phyloP scores from a whole-genome alignment of 192 early-diverging fungal species.

The Gaertneriomyces sp. region DNA sequence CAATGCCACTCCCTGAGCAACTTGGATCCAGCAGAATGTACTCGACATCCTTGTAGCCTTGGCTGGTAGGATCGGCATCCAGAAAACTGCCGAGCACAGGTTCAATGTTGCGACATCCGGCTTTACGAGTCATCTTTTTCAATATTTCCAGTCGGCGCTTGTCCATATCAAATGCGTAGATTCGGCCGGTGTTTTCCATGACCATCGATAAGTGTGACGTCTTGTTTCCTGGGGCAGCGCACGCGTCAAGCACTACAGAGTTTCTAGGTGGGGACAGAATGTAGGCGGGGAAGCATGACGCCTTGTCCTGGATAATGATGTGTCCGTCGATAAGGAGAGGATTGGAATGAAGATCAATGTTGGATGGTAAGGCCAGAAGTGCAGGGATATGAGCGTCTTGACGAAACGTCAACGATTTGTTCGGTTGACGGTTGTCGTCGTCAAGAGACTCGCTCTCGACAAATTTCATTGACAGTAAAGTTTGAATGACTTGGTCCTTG shows the following conservation, averaged over 20 bases:
- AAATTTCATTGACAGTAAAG: conserved; percentile 2
- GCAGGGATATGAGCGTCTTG: conserved; percentile 77
- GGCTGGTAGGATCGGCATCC: conserved; percentile 61
- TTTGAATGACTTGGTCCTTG: conserved; percentile 63
- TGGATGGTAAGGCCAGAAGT: conserved; percentile 79
- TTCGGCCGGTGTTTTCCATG: conserved; percentile 80
- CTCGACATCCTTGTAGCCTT: conserved; percentile 59
- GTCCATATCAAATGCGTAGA: conserved; percentile 92
- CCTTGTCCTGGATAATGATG: conserved; percentile 93
- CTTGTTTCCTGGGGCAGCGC: conserved; percentile 93
- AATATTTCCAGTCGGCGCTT: conserved; percentile 67
- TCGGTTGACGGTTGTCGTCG: too few relatives aligned
- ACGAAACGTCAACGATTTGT: conserved; percentile 11
- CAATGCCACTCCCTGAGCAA: conserved; percentile 94
- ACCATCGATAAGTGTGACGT: conserved; percentile 89
- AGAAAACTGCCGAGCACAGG: conserved; percentile 72
- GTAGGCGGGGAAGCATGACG: conserved; percentile 90
- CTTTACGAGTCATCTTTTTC: conserved; percentile 65
- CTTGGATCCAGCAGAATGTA: conserved; percentile 93
- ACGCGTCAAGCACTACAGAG: conserved; percentile 82
- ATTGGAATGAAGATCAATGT: conserved; percentile 85
- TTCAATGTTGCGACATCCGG: conserved; percentile 78
- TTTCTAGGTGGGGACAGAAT: conserved; percentile 59
- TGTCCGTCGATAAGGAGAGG: conserved; percentile 67
- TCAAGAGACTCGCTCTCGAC: not conserved